Evolutionary conservation across 495 filamentous ascomycete genomes (phyloP).

Genomic region (Chaetomidium leptoderma): DNA sequence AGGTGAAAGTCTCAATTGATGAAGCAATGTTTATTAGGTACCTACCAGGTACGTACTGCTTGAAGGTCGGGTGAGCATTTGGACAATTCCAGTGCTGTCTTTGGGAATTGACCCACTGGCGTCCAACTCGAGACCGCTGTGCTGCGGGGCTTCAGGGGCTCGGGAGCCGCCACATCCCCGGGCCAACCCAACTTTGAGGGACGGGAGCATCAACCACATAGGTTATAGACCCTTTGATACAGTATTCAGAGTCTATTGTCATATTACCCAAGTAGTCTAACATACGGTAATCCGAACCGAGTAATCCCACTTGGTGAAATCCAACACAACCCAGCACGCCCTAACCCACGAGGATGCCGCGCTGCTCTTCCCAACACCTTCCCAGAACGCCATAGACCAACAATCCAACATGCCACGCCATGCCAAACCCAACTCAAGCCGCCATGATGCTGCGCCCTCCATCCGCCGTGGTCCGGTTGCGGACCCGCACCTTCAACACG

Average conservation of each 20-base stretch:
- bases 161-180: too few relatives aligned
- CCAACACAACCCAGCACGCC: not conserved
- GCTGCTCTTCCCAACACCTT: not conserved
- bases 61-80: too few relatives aligned
- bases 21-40: too few relatives aligned
- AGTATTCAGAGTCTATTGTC: not conserved
- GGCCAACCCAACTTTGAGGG: not conserved
- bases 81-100: not conserved
- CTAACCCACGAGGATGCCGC: constrained; percentile 1
- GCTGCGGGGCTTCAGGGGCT: constrained; percentile 1
- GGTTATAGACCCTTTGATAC: not conserved
- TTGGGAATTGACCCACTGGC: not conserved
- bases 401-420: not conserved
- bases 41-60: too few relatives aligned
- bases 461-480: constrained; percentile 52
- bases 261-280: not conserved
- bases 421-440: constrained; percentile 13
- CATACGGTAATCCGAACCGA: not conserved
- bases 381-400: constrained; percentile 4
- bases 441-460: constrained; percentile 55
- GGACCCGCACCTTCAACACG: constrained; percentile 50
- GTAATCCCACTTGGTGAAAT: not conserved
- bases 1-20: too few relatives aligned
- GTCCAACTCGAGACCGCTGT: not conserved
- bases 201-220: not conserved